Evolutionary conservation across 345 rosid species (phyloP).

Genomic region (Boechera stricta): DNA sequence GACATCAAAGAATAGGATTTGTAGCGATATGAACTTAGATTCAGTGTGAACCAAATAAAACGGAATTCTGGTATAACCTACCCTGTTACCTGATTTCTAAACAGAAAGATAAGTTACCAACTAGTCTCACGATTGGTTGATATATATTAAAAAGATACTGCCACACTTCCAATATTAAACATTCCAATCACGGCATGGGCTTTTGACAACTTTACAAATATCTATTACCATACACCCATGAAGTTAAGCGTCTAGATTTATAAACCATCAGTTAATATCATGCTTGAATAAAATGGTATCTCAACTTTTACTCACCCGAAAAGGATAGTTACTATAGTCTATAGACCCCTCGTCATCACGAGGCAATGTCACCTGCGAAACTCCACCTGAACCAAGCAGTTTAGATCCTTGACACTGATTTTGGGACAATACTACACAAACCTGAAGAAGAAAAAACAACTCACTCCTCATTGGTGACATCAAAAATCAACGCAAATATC

Average conservation of each 20-base stretch:
- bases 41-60: not conserved
- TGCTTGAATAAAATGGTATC: slow-evolving; percentile 13
- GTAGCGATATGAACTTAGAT: slow-evolving; percentile 4
- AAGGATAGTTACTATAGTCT: slow-evolving; percentile 86
- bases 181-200: not conserved
- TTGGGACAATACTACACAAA: slow-evolving; percentile 69
- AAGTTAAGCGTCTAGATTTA: slow-evolving; percentile 11
- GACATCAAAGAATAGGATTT: not conserved
- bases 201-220: slow-evolving; percentile 3
- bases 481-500: slow-evolving; percentile 24
- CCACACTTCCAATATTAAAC: slow-evolving; percentile 4
- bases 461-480: slow-evolving; percentile 34
- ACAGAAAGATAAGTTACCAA: not conserved
- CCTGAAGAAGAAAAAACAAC: slow-evolving; percentile 54
- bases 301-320: slow-evolving; percentile 63
- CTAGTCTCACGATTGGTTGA: slow-evolving; percentile 5
- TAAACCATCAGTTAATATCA: slow-evolving; percentile 17
- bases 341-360: slow-evolving; percentile 85
- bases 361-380: slow-evolving; percentile 87
- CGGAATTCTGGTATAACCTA: not conserved
- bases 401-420: slow-evolving; percentile 69
- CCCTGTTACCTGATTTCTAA: slow-evolving; percentile 7
- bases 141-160: not conserved
- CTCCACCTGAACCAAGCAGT: slow-evolving; percentile 56
- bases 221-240: slow-evolving; percentile 19